Evolutionary conservation across 768 basidiomycete genomes (phyloP), one percentile per base, ranked within the genome.

Genomic region (Hypholoma sublateritium): DNA sequence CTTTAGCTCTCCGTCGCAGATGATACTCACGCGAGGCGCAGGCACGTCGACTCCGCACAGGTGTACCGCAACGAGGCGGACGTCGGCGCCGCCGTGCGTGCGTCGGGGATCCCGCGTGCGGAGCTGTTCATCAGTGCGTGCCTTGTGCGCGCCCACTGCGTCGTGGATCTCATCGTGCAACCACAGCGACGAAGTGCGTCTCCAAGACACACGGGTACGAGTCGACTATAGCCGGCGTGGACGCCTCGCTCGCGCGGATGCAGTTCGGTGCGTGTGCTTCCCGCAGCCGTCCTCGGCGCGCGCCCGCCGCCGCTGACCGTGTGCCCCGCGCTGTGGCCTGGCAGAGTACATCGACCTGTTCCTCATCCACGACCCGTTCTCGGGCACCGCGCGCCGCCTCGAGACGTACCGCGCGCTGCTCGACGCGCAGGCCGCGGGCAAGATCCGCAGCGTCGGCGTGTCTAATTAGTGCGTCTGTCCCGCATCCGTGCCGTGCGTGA

Each of bases 31-130:
- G 28, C 28, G 28, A 32, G 28, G 28, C 28, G 3, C 28, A 32
- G 89, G 54, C 91, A 89, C 56, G 73, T 91, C 42, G 91, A 92
- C 68, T 81, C 87, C 0, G 91, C 91, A 1, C 86, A 87, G 59
- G 73, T 76, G 35, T 92, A 91, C 67, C 73, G 71, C 55, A 89
- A 89, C 58, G 87, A 90, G 66, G 77, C 76, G 3, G 74, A 75
- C 8, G 87, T 89, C 13, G 86, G 83, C 1, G 75, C 80, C 24
- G 86, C 86, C 1, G 67, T 88, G 21, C 72, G 74, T 56, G 83
- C 83, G 53, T 84, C 81, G 47, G 82, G 80, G 2, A 53, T 91
- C 9, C 61, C 73, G 0, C 74, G 89, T 58, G 73, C 74, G n/a
- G 80, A 88, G 12, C 60, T 90, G 34, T 92, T 91, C 70, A 80